A percentile compares a stretch with the other conserved stretches of the same genome.
phyloP scores from a whole-genome alignment of 1,284 basidiomycete genomes.

The Tilletiopsis washingtonensis region DNA sequence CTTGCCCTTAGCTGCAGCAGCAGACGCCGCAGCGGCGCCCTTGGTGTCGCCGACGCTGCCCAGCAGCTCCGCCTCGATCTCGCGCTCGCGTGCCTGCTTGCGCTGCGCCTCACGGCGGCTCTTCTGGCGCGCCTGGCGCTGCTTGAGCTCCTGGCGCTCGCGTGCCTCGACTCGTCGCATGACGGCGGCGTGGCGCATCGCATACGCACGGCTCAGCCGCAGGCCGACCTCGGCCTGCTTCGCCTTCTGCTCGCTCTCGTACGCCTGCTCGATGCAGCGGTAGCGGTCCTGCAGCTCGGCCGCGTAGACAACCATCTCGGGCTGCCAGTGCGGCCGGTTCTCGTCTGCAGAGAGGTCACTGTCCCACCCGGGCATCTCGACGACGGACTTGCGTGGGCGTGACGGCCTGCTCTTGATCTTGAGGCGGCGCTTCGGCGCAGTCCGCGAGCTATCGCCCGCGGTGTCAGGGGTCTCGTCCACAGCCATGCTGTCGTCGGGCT shows the following conservation, averaged over 20 bases:
- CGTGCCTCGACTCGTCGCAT: slow-evolving; percentile 20
- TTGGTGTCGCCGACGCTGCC: slow-evolving; percentile 31
- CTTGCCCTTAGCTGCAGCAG: slow-evolving; percentile 8
- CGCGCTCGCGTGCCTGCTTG: slow-evolving; percentile 21
- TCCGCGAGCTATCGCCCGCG: too few relatives aligned
- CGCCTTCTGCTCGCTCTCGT: slow-evolving; percentile 11
- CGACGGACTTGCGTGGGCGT: neutral
- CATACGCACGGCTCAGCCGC: slow-evolving; percentile 30
- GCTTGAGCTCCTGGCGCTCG: slow-evolving; percentile 19
- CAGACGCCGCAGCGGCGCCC: slow-evolving; percentile 5
- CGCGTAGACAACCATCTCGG: slow-evolving; percentile 31
- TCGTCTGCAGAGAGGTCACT: slow-evolving; percentile 41
- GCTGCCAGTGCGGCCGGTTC: slow-evolving; percentile 28
- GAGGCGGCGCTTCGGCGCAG: neutral
- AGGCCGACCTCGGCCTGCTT: slow-evolving; percentile 22
- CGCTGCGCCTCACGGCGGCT: slow-evolving; percentile 18
- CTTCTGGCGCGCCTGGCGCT: slow-evolving; percentile 9
- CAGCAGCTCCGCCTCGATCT: slow-evolving; percentile 41
- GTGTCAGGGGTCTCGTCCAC: too few relatives aligned
- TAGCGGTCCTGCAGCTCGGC: slow-evolving; percentile 22
- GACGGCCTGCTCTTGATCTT: neutral
- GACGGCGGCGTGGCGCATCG: slow-evolving; percentile 27
- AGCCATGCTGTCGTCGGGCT: too few relatives aligned
- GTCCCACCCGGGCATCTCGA: slow-evolving; percentile 20
- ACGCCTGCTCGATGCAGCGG: slow-evolving; percentile 25